Evolutionary conservation across 2,329 filamentous ascomycete species (phyloP), one percentile per base, ranked within the genome.

Genomic region (Fusarium luffae): DNA sequence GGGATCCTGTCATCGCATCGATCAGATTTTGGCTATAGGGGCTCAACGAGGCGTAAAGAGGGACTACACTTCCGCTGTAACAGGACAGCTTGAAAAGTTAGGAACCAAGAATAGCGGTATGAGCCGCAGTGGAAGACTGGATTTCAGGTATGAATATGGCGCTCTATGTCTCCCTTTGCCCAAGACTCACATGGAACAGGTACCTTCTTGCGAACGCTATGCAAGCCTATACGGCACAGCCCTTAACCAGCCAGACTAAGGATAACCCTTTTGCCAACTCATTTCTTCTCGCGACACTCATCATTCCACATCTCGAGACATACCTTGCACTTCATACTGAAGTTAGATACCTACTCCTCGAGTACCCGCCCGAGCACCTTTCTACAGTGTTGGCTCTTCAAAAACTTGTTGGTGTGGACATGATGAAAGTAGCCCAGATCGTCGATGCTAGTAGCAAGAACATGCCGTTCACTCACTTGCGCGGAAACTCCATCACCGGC

Each of bases 141-240:
- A 90, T 72, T 79, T 90, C 30, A 83, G 86, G 86, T 89, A 79
- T 63, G 81, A 47, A 16, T 19, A 32, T 12, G n/a, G 13, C 27
- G 7, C 41, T 54, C 7, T 7, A 34, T n/a, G 23, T 7, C 37
- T 25, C 7, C 5, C 9, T 18, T n/a, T 30, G 8, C 25, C 18
- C 19, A 43, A 58, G 47, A 59, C 70, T 66, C 66, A 69, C 47
- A 13, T 18, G 44, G 2, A 6, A 16, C 42, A 89, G 88, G 66
- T 90, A 88, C 69, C 81, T 91, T 51, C 85, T 90, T 56, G 84
- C 84, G 69, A 89, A 84, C 67, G 86, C 86, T 7, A 88, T 90
- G 84, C 88, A 90, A 74, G 80, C 83, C 1, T 86, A 85, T 66
- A 86, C 84, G 7, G 80, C 84, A 2, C 86, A 86, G 60, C 82